Conservation (phyloP, 768 basidiomycete genomes). For the Leucosporidium yakuticum region DNA sequence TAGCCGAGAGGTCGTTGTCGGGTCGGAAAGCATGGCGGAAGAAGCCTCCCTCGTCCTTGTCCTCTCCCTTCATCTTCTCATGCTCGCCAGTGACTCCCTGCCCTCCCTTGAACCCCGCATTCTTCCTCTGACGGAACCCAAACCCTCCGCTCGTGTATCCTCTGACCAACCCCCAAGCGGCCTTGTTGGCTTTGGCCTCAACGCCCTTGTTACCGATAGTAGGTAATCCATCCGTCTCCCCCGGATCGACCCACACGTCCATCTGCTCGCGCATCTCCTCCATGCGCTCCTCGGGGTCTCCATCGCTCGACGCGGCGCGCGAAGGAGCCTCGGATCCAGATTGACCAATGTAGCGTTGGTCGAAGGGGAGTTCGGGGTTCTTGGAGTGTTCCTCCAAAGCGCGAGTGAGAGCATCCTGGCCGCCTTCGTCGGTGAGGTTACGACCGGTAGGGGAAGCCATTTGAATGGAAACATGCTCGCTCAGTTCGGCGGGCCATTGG, state of each 20-base stretch:
- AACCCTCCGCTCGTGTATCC: conserved; percentile 10
- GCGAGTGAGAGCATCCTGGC: conserved; percentile 16
- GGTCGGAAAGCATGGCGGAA: conserved; percentile 24
- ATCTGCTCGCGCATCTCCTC: conserved; percentile 27
- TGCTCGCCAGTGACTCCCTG: not conserved
- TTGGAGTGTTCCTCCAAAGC: conserved; percentile 27
- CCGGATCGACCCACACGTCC: conserved; percentile 53
- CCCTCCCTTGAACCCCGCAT: conserved; percentile 24
- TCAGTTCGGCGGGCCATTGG: conserved; percentile 25
- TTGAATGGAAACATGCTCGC: conserved; percentile 22
- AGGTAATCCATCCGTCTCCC: conserved; percentile 62
- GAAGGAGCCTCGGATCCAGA: conserved; percentile 16
- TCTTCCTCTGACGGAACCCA: conserved; percentile 10
- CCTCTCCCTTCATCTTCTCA: conserved; percentile 9
- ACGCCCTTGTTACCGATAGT: conserved; percentile 41
- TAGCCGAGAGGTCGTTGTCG: conserved; percentile 29
- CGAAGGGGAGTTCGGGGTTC: conserved; percentile 3
- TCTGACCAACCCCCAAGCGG: conserved; percentile 32
- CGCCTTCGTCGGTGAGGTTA: conserved; percentile 23
- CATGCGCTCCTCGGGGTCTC: conserved; percentile 24
- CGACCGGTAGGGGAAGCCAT: conserved; percentile 14
- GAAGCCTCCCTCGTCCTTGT: conserved; percentile 19
- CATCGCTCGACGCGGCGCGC: conserved; percentile 31
- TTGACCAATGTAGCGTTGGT: conserved; percentile 3
- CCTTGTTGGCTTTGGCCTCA: conserved; percentile 27